Evolutionary conservation across 2,329 filamentous ascomycete genomes (phyloP).

Genomic region (Fusarium siculi): DNA sequence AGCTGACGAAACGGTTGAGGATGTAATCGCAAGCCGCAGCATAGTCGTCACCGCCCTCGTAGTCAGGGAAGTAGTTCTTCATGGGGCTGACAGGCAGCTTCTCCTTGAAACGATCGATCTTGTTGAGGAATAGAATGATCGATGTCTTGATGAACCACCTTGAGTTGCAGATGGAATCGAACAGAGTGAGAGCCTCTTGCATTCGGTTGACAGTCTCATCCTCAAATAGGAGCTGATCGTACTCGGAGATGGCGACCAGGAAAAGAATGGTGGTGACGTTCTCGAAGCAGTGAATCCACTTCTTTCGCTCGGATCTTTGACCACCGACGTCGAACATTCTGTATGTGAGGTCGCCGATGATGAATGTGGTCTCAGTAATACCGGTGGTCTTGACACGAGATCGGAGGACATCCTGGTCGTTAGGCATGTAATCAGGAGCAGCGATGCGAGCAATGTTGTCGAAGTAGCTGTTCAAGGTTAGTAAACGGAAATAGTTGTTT

Average conservation of each 20-base stretch:
- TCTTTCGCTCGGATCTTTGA: slow-evolving; percentile 95
- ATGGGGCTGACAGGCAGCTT: slow-evolving; percentile 86
- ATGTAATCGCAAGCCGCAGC: slow-evolving; percentile 98
- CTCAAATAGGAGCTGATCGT: slow-evolving; percentile 95
- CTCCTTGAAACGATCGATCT: slow-evolving; percentile 89
- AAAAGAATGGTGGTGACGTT: slow-evolving; percentile 97
- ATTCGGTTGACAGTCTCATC: slow-evolving; percentile 97
- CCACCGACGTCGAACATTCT: slow-evolving; percentile 98
- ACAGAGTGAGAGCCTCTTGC: slow-evolving; percentile 88
- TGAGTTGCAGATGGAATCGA: slow-evolving; percentile 89
- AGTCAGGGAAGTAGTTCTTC: slow-evolving; percentile 90
- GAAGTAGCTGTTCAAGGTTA: slow-evolving; percentile 79
- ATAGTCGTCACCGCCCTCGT: slow-evolving; percentile 96
- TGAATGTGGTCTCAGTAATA: slow-evolving; percentile 97
- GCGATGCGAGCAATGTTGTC: slow-evolving; percentile 93
- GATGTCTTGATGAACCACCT: slow-evolving; percentile 92
- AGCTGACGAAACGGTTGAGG: slow-evolving; percentile 95
- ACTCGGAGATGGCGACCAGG: slow-evolving; percentile 95
- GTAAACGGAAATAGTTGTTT: slow-evolving; percentile 20
- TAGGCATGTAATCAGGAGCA: slow-evolving; percentile 91
- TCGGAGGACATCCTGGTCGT: slow-evolving; percentile 92
- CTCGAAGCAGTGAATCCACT: slow-evolving; percentile 99
- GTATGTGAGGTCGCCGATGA: slow-evolving; percentile 93
- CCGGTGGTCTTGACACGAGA: slow-evolving; percentile 98
- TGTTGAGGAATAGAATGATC: slow-evolving; percentile 90